A percentile compares a stretch with the other conserved stretches of the same genome.
Conservation (phyloP, 2,329 filamentous ascomycete genomes). For the Fusarium drepaniforme region DNA sequence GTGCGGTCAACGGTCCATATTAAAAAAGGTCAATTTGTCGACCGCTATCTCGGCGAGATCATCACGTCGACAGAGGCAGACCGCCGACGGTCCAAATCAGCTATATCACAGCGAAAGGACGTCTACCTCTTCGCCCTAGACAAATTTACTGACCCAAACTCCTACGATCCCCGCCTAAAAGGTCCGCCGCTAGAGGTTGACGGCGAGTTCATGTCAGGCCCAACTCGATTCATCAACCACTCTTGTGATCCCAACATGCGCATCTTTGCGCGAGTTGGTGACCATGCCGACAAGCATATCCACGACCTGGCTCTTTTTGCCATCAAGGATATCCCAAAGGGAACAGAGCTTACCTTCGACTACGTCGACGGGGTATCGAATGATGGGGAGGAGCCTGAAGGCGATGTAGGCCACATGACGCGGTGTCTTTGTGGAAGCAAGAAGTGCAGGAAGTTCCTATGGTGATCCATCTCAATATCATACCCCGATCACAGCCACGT, state of each 20-base stretch:
- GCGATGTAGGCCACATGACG: constrained; percentile 65
- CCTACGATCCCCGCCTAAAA: constrained; percentile 67
- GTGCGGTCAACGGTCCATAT: constrained; percentile 75
- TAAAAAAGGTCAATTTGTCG: constrained; percentile 81
- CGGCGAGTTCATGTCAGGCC: constrained; percentile 82
- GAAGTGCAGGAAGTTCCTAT: constrained; percentile 78
- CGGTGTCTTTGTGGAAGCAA: constrained; percentile 71
- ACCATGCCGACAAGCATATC: constrained; percentile 78
- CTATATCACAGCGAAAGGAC: constrained; percentile 73
- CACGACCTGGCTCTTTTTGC: constrained; percentile 86
- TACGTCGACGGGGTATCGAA: constrained; percentile 76
- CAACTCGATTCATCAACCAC: constrained; percentile 87
- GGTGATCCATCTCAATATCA: constrained; percentile 56
- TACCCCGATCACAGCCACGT: neutral
- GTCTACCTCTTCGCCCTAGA: constrained; percentile 86
- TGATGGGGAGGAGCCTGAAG: constrained; percentile 57
- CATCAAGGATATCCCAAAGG: constrained; percentile 71
- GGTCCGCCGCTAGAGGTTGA: constrained; percentile 71
- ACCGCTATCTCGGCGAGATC: constrained; percentile 81
- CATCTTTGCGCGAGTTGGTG: constrained; percentile 83
- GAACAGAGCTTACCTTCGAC: constrained; percentile 83
- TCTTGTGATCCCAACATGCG: constrained; percentile 83
- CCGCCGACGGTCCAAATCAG: constrained; percentile 68
- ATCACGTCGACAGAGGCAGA: constrained; percentile 75
- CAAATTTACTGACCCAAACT: constrained; percentile 76